Evolutionary conservation across 2,329 filamentous ascomycete species (phyloP).

Genomic region (Aspergillus sergii): DNA sequence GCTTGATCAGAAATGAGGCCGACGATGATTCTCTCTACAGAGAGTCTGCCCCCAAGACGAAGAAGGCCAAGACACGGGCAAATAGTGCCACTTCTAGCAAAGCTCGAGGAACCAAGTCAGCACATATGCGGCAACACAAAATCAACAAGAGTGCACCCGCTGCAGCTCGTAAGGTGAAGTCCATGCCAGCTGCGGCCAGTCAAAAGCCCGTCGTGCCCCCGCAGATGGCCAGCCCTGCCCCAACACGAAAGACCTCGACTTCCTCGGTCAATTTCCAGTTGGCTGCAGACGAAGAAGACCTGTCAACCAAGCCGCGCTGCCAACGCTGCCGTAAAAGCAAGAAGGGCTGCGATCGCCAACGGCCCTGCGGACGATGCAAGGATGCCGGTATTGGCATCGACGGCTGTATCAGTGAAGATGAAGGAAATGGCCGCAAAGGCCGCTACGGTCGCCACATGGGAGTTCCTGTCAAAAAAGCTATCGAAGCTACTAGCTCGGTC

Average conservation of each 20-base stretch:
- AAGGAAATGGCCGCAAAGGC: constrained; percentile 95
- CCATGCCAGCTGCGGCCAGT: constrained; percentile 18
- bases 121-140: constrained; percentile 32
- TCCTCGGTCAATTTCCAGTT: constrained; percentile 66
- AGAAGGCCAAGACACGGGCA: constrained; percentile 56
- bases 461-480: constrained; percentile 63
- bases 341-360: constrained; percentile 96
- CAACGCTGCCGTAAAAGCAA: constrained; percentile 99
- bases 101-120: constrained; percentile 32
- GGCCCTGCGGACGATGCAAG: constrained; percentile 91
- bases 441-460: constrained; percentile 77
- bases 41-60: constrained; percentile 46
- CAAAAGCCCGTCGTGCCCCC: constrained; percentile 46
- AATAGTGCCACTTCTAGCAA: constrained; percentile 35
- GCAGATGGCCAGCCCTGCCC: constrained; percentile 44
- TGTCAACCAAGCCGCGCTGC: constrained; percentile 94
- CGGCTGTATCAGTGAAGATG: constrained; percentile 95
- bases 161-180: constrained; percentile 43
- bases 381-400: constrained; percentile 93
- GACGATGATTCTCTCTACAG: constrained; percentile 47
- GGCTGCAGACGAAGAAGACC: constrained; percentile 77
- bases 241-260: constrained; percentile 54
- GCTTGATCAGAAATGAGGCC: constrained; percentile 57
- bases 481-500: constrained; percentile 47
- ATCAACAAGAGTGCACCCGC: constrained; percentile 37